phyloP scores from a whole-genome alignment of 768 basidiomycete genomes.

The Cystobasidiopsis lactophilus region DNA sequence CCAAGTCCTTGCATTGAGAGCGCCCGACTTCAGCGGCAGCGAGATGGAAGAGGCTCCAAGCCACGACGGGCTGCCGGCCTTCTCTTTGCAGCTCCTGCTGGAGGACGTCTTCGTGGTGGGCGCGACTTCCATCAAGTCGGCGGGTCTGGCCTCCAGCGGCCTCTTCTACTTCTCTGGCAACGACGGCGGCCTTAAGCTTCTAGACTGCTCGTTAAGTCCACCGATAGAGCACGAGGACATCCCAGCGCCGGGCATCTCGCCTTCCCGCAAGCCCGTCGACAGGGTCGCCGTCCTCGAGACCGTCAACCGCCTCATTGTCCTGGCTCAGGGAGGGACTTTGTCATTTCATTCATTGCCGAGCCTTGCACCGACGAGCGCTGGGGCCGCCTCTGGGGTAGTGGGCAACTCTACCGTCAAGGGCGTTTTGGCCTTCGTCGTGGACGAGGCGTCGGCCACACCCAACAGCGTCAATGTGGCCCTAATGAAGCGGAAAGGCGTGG shows the following conservation, averaged over 20 bases:
- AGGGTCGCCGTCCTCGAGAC: background rate
- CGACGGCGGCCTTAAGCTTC: background rate
- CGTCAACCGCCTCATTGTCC: background rate
- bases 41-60: too few species aligned
- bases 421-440: constrained; percentile 56
- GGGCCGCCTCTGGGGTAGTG: constrained; percentile 34
- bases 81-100: too few species aligned
- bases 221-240: background rate
- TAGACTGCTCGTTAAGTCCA: background rate
- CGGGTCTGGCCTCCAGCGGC: too few species aligned
- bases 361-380: constrained; percentile 35
- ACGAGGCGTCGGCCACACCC: constrained; percentile 31
- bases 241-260: background rate
- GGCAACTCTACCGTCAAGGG: constrained; percentile 46
- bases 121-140: too few species aligned
- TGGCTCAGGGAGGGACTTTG: constrained; percentile 29
- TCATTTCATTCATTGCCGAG: constrained; percentile 62
- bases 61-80: too few species aligned
- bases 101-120: too few species aligned
- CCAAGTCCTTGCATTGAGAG: too few species aligned
- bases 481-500: constrained; percentile 23
- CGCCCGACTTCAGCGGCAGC: too few species aligned
- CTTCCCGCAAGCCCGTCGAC: background rate
- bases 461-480: constrained; percentile 23
- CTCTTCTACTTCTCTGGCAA: background rate